Evolutionary conservation across 2,329 filamentous ascomycete species (phyloP), one percentile per base, ranked within the genome.

Genomic region (Thielaviopsis populi): DNA sequence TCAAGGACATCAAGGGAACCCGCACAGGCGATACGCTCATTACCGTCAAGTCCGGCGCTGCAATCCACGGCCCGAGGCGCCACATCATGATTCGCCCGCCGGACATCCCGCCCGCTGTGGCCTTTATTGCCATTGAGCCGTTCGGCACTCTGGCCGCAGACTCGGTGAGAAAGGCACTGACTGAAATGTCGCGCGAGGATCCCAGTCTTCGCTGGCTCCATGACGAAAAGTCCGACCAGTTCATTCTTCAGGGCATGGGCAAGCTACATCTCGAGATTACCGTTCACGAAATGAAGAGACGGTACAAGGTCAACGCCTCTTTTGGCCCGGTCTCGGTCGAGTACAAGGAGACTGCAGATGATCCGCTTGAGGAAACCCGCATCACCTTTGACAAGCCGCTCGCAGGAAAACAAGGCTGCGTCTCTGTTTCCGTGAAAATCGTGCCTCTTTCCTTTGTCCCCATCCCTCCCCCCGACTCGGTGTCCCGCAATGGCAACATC

Each of bases 301-400:
- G 95, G 70, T 86, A 96, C 75, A 95, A 94, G 72, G 10, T 56
- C 37, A 73, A 96, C 83, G 80, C 91, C 79, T 67, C 85, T 76
- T 96, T 96, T 78, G 91, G 92, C 13, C 86, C 85, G 62, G 95
- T 99, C 67, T 89, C 96, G 69, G 96, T 99, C 66, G 91, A 95
- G 68, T 99, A 97, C 74, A 87, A 95, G 63, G 94, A 99, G 75
- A 87, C 85, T 59, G 77, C 94, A 10, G 82, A 84, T 0, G 76
- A 77, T 2, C 70, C 79, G 0, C 86, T 85, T 0, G 71, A 72
- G 0, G 75, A 81, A 0, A 79, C 85, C 43, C 82, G 80, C 27
- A 80, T 82, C 62, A 76, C 84, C 3, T 91, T 91, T 70, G 90
- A 96, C 69, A 86, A 85, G 53, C 83, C 87, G 3, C 83, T 96